Percentiles rank a stretch among this genome's conserved stretches.
Conservation (phyloP, 176 grass and related monocot genomes). For the Eragrostis nindensis region DNA sequence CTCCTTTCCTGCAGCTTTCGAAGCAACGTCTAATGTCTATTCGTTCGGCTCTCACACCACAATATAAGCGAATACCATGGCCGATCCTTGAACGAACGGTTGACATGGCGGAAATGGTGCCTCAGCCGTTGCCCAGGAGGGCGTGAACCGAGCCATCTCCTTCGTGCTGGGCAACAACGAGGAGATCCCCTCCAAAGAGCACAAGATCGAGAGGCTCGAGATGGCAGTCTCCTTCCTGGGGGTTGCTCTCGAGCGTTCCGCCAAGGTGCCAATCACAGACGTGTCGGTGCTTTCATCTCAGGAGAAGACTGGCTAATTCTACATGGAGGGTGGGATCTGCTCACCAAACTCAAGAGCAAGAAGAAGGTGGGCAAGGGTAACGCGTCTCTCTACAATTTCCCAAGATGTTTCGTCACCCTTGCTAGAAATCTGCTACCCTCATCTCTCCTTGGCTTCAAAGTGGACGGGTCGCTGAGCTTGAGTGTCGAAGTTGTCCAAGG, state of each 20-base stretch:
- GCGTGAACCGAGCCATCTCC: background rate
- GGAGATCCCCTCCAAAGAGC: background rate
- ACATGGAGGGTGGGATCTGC: background rate
- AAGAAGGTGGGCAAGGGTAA: no score
- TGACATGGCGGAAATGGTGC: background rate
- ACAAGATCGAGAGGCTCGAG: background rate
- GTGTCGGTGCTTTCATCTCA: background rate
- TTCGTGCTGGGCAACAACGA: background rate
- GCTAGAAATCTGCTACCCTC: no score
- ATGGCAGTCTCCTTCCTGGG: background rate
- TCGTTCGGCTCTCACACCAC: no score
- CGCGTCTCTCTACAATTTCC: no score
- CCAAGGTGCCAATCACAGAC: background rate
- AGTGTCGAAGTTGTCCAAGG: no score
- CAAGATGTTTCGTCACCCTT: no score
- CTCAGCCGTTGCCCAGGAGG: background rate
- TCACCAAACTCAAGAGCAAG: background rate
- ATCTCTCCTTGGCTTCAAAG: no score
- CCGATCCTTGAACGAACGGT: no score
- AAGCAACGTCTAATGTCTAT: no score
- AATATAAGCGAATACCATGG: no score
- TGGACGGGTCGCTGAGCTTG: no score
- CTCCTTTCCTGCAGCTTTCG: no score
- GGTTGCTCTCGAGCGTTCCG: background rate
- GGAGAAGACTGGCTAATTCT: background rate